Conservation (phyloP, 139 green algal species). For the Chloropicon primus region DNA sequence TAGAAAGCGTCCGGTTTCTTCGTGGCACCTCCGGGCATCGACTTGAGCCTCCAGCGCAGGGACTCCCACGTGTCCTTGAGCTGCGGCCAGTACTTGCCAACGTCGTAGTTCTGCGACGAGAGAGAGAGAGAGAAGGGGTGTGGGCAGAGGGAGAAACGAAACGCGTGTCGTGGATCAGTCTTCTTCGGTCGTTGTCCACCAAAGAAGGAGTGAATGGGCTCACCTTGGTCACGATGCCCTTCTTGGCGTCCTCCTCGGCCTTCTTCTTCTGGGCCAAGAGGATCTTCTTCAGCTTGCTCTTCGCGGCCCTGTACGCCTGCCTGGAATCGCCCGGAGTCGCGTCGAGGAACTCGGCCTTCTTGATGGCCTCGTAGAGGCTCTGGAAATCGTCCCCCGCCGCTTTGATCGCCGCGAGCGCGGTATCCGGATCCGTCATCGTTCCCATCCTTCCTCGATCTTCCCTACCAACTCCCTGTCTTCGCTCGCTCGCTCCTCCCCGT, state of each 20-base stretch:
- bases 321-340: constrained; percentile 48
- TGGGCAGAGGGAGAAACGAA: not conserved
- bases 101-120: constrained; percentile 41
- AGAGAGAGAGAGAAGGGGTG: not conserved
- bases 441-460: not conserved
- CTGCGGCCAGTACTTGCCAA: constrained; percentile 33
- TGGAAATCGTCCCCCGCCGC: constrained; percentile 23
- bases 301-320: constrained; percentile 68
- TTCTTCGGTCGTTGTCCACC: not conserved
- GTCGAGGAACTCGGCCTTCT: constrained; percentile 49
- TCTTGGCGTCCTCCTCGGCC: constrained; percentile 19
- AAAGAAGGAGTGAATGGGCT: not conserved
- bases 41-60: constrained; percentile 78
- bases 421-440: not conserved
- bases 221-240: constrained; percentile 13
- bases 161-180: not conserved
- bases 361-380: constrained; percentile 46
- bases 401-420: not conserved
- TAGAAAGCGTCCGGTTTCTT: constrained; percentile 76
- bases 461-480: not conserved
- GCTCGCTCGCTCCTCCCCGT: not conserved
- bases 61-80: constrained; percentile 54
- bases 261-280: constrained; percentile 1
- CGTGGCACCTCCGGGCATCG: constrained; percentile 71
- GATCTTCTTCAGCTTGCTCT: constrained; percentile 48